Evolutionary conservation across 2,329 filamentous ascomycete genomes (phyloP), one percentile per base, ranked within the genome.

Genomic region (Calonectria leucothoes): DNA sequence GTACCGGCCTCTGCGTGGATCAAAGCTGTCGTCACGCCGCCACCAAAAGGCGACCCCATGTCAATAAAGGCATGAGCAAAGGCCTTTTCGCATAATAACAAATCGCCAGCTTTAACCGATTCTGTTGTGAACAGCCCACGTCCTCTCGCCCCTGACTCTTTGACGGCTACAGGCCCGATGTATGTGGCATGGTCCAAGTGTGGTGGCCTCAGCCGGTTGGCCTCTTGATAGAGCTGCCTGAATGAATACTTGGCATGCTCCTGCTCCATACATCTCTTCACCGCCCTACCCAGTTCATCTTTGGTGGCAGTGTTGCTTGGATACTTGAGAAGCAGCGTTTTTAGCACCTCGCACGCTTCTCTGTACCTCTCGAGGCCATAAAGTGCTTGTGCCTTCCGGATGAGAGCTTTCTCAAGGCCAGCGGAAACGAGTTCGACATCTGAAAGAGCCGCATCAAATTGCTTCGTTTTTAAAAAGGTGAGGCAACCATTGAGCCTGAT

Each of bases 61-160:
- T 68, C 69, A 4, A 72, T 75, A 52, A 82, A 86, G 25, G 74
- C 82, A 77, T 89, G 84, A 0, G 80, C 80, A 75, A 91, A 90
- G 0, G 89, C 89, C 73, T 91, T 92, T 72, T 91, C 90, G 59
- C 88, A 91, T 1, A 91, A 76, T 0, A 92, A 79, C 2, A 91
- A 81, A 4, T 91, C 87, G 0, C 89, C 89, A 0, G 87, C 85
- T 45, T 83, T 82, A 2, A 91, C 87, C 0, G 82, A 76, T 25
- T 82, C 80, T 0, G 85, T 89, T 0, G 87, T 88, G 76, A 91
- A 92, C 0, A 91, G 80, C 0, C 90, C 90, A 3, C 85, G 83
- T 3, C 89, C 89, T 23, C 84, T 83, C 11, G 81, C 85, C 1
- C 80, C 78, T 0, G 87, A 86, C 8, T 78, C 52, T 39, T 83